Evolutionary conservation across 108 stramenopile genomes (phyloP).

Genomic region (Ochromonas danica): DNA sequence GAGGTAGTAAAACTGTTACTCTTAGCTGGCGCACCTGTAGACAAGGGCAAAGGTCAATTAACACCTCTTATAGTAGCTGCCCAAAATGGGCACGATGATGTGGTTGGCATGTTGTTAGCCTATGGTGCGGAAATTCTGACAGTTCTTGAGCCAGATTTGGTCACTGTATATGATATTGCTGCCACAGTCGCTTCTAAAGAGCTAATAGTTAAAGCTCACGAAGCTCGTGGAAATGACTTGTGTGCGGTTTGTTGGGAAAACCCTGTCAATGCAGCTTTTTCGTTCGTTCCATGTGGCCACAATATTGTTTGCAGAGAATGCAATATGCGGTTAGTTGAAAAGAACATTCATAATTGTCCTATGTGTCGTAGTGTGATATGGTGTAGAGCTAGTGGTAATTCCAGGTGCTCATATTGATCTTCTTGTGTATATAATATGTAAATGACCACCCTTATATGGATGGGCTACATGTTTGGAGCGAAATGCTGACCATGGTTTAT

Average conservation of each 20-base stretch:
- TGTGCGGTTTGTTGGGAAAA: neutral
- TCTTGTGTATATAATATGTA: no score
- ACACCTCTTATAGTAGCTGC: neutral
- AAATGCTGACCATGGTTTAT: no score
- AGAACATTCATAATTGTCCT: neutral
- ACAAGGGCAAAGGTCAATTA: neutral
- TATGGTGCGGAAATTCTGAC: neutral
- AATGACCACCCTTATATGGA: no score
- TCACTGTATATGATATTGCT: neutral
- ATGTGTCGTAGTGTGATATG: neutral
- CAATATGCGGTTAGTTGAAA: neutral
- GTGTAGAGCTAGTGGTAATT: no score
- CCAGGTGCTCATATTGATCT: no score
- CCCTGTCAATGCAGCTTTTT: neutral
- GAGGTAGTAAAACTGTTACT: neutral
- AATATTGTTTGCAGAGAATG: neutral
- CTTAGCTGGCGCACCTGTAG: neutral
- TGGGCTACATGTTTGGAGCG: no score
- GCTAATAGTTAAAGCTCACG: neutral
- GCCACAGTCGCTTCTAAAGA: neutral
- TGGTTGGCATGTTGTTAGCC: neutral
- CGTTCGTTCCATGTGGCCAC: constrained; percentile 1
- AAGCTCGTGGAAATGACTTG: neutral
- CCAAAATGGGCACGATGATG: neutral
- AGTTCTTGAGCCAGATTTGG: neutral